A percentile compares a stretch with the other conserved stretches of the same genome.
Evolutionary conservation across 2,329 filamentous ascomycete genomes (phyloP).

Genomic region (Pseudocercospora macadamiae): DNA sequence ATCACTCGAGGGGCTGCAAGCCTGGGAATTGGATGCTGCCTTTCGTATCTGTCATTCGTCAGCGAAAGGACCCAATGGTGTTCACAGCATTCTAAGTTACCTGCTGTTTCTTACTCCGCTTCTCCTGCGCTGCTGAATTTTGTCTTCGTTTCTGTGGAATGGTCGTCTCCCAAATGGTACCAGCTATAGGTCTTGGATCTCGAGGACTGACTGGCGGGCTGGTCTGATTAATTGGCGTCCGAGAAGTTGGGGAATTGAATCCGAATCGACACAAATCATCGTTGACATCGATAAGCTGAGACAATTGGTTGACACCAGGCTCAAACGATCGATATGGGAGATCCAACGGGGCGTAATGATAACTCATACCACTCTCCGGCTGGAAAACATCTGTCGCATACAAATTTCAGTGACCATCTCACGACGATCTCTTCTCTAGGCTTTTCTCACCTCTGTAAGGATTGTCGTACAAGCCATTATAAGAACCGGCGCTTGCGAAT

Average conservation of each 20-base stretch:
- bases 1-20: neutral
- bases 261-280: neutral
- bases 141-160: conserved; percentile 16
- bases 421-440: too few relatives aligned
- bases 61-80: neutral
- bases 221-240: neutral
- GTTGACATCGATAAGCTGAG: neutral
- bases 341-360: neutral
- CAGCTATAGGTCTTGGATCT: neutral
- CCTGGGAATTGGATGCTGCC: neutral
- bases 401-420: neutral
- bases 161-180: neutral
- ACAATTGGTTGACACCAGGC: neutral
- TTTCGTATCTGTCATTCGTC: neutral
- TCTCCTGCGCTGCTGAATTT: neutral
- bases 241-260: neutral
- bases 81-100: neutral
- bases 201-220: conserved; percentile 6
- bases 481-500: neutral
- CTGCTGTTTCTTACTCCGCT: conserved; percentile 6
- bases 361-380: neutral
- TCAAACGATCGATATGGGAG: neutral
- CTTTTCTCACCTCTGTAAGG: neutral
- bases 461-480: neutral
- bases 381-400: neutral